Conservation (phyloP, 2,329 filamentous ascomycete genomes). For the Arthrinium puccinioides region DNA sequence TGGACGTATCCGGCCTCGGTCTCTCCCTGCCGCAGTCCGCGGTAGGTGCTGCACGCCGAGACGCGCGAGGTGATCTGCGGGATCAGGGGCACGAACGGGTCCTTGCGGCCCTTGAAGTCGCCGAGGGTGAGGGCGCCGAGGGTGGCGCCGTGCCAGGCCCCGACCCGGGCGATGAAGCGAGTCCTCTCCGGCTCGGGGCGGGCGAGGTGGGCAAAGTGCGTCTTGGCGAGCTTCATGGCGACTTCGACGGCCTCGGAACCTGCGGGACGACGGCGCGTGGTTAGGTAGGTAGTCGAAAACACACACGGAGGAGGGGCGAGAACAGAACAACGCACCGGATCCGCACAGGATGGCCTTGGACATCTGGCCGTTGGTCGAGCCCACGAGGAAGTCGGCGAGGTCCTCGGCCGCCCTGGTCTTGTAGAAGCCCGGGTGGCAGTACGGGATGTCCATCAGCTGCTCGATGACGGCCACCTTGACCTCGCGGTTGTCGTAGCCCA, state of each 20-base stretch:
- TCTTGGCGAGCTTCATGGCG: constrained; percentile 52
- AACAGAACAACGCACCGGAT: no score
- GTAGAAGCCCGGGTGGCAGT: no score
- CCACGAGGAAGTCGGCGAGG: constrained; percentile 18
- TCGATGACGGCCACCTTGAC: constrained; percentile 37
- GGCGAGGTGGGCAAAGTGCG: constrained; percentile 55
- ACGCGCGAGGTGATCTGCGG: constrained; percentile 50
- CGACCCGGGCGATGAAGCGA: constrained; percentile 58
- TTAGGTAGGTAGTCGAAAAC: neutral
- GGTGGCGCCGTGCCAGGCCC: constrained; percentile 68
- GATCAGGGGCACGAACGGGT: constrained; percentile 56
- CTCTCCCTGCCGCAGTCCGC: constrained; percentile 43
- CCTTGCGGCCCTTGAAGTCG: constrained; percentile 53
- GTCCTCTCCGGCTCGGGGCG: constrained; percentile 45
- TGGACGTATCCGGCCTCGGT: constrained; percentile 51
- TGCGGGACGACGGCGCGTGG: constrained; percentile 14
- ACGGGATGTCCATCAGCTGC: no score
- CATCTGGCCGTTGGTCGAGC: neutral
- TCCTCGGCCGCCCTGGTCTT: constrained; percentile 26
- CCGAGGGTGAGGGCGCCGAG: constrained; percentile 59
- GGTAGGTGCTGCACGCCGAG: constrained; percentile 60
- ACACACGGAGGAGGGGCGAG: neutral
- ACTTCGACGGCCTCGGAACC: constrained; percentile 58
- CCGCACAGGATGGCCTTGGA: no score
- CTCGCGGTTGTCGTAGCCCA: constrained; percentile 34